Evolutionary conservation across 768 basidiomycete species (phyloP).

Genomic region (Jaapia argillacea): DNA sequence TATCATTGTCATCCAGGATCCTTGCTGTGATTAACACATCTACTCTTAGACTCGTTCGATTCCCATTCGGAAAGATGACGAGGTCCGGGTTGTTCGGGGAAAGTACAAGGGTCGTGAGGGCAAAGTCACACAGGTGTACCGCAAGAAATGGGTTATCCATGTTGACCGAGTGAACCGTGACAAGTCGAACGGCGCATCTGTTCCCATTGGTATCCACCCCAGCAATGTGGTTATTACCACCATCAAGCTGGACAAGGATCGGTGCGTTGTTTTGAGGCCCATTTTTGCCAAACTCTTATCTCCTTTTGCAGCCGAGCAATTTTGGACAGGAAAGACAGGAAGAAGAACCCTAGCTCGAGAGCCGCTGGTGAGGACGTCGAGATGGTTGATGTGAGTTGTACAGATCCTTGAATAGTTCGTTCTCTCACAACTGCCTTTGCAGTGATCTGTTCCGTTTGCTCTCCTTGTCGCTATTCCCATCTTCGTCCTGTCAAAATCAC

Average conservation of each 20-base stretch:
- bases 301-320: slow-evolving; percentile 79
- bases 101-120: slow-evolving; percentile 99
- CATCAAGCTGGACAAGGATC: slow-evolving; percentile 90
- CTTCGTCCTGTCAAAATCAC: slow-evolving; percentile 26
- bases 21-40: neutral
- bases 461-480: too few relatives aligned
- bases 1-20: neutral
- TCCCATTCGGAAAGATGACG: slow-evolving; percentile 96
- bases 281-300: slow-evolving; percentile 2
- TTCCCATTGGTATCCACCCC: slow-evolving; percentile 92
- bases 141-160: slow-evolving; percentile 98
- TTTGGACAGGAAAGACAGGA: slow-evolving; percentile 77
- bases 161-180: slow-evolving; percentile 97
- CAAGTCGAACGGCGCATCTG: slow-evolving; percentile 92
- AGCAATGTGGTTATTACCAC: slow-evolving; percentile 92
- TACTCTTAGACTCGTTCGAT: slow-evolving; percentile 68
- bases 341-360: slow-evolving; percentile 38
- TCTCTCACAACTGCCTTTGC: too few relatives aligned
- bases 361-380: slow-evolving; percentile 47
- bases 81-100: slow-evolving; percentile 92
- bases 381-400: slow-evolving; percentile 64
- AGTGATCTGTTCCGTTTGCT: too few relatives aligned
- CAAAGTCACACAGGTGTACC: slow-evolving; percentile 95
- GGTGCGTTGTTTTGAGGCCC: slow-evolving; percentile 29
- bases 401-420: slow-evolving; percentile 4